A percentile compares a stretch with the other conserved stretches of the same genome.
Evolutionary conservation across 2,329 filamentous ascomycete genomes (phyloP).

Genomic region (Monosporascus sp.): DNA sequence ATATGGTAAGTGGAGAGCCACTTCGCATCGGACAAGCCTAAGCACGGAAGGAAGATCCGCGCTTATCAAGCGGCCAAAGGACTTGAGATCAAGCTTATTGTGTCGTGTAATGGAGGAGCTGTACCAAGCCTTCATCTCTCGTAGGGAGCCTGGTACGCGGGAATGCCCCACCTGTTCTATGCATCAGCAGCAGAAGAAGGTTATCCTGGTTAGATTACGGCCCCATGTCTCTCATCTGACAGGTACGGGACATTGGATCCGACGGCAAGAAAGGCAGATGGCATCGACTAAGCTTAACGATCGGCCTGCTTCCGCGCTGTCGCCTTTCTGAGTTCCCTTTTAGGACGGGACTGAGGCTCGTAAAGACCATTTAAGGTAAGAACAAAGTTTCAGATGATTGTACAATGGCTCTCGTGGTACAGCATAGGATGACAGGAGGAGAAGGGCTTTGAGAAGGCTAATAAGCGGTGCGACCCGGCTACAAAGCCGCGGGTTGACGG

Average conservation of each 20-base stretch:
- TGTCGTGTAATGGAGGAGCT: constrained; percentile 10
- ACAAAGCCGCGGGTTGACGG: constrained; percentile 21
- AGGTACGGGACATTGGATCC: constrained; percentile 8
- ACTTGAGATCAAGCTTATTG: constrained; percentile 15
- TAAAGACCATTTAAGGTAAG: constrained; percentile 13
- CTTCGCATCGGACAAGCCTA: constrained; percentile 14
- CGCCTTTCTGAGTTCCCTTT: constrained; percentile 13
- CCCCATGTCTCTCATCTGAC: background rate
- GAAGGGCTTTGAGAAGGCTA: constrained; percentile 10
- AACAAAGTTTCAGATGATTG: constrained; percentile 27
- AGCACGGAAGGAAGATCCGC: constrained; percentile 9
- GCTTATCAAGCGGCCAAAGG: constrained; percentile 4
- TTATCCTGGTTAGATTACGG: constrained; percentile 15
- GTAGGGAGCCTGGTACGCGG: constrained; percentile 6
- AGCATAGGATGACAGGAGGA: constrained; percentile 27
- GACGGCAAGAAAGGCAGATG: constrained; percentile 20
- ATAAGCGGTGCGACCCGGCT: constrained; percentile 20
- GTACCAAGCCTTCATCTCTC: constrained; percentile 9
- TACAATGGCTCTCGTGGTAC: constrained; percentile 25
- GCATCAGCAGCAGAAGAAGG: constrained; percentile 19
- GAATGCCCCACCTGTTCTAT: constrained; percentile 26
- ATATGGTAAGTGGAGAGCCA: constrained; percentile 21
- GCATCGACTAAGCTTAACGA: constrained; percentile 14
- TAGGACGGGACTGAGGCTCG: constrained; percentile 15
- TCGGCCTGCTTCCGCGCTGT: constrained; percentile 15